Base-by-base conservation (phyloP, 495 filamentous ascomycete species). In the Neurospora terricola region DNA sequence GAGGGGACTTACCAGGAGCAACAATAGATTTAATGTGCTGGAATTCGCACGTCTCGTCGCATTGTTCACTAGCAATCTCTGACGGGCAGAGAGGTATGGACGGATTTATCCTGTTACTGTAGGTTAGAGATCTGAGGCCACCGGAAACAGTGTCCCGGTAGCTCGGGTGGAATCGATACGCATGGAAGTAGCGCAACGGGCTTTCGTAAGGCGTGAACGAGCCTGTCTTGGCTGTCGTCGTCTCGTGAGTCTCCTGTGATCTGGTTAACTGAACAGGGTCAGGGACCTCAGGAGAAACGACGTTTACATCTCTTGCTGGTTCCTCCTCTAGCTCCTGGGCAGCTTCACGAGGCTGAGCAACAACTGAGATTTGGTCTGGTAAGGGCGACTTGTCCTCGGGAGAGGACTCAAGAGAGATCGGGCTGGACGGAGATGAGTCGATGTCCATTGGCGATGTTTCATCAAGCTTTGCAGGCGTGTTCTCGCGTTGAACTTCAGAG, bases 81-180 rank as follows among this genome's bases (percentile, higher is more conserved):
- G 86, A 91, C 2, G 85, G 89, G 80, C 96, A 98, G 23, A 98
- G 72, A 69, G 86, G 87, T 74, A 86, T 90, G 75, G 88, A 85
- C 8, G 91, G 83, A 78, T 98, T 87, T 80, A 98, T 95, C 72
- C 88, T 89, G 81, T 95, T 90, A 80, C 93, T 98, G 84, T 94
- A 98, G 62, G 93, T 98, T 86, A 96, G 84, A 75, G 96, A 98
- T 81, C 90, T 90, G 79, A 93, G 90, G 70, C 94, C 94, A 76
- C 88, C 90, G 71, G 90, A 78, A 74, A 96, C 90, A 54, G 89
- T 82, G 38, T 92, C 77, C 71, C 85, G 81, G 82, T 88, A 98
- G 39, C 88, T 84, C 34, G 92, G 92, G 81, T 98, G 93, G 77
- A 92, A 96, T 72, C 96, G 93, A 83, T 92, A 98, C 62, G 92